A percentile compares a stretch with the other conserved stretches of the same genome.
phyloP scores from a whole-genome alignment of 163 green algal species.

The Volvox carteri region DNA sequence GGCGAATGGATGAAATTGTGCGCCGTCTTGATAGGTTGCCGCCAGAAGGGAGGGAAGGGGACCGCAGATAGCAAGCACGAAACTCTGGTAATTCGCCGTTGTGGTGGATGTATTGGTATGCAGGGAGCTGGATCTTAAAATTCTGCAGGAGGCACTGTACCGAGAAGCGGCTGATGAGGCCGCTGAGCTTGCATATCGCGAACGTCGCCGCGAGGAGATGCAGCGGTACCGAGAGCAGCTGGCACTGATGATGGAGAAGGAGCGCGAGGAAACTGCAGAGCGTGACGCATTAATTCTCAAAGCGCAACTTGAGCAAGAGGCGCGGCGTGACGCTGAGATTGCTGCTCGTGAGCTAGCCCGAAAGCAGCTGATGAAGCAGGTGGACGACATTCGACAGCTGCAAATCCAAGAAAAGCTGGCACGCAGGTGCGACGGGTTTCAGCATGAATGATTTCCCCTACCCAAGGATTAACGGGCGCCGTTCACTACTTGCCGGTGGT shows the following conservation, averaged over 20 bases:
- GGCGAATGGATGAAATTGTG: too few relatives aligned
- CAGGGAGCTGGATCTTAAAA: constrained; percentile 72
- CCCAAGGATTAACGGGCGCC: too few relatives aligned
- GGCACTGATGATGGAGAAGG: constrained; percentile 67
- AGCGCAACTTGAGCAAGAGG: constrained; percentile 61
- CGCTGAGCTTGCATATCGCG: constrained; percentile 61
- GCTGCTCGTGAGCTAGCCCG: constrained; percentile 68
- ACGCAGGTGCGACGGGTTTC: constrained; percentile 16
- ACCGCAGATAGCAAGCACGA: too few relatives aligned
- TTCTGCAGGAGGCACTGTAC: constrained; percentile 74
- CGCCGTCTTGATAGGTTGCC: too few relatives aligned
- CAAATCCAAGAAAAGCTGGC: constrained; percentile 71
- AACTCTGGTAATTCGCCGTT: too few relatives aligned
- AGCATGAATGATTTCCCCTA: too few relatives aligned
- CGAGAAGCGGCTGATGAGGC: constrained; percentile 70
- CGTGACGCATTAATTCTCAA: constrained; percentile 67
- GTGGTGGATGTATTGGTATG: too few relatives aligned
- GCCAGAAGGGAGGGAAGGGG: too few relatives aligned
- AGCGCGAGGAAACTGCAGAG: constrained; percentile 64
- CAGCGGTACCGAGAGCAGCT: constrained; percentile 70
- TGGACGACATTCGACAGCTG: constrained; percentile 70
- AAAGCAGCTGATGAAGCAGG: constrained; percentile 70
- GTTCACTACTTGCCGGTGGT: too few relatives aligned
- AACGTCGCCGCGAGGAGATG: constrained; percentile 66
- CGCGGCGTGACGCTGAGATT: constrained; percentile 69